phyloP scores from a whole-genome alignment of 352 stramenopile genomes.

The Phytophthora pinifolia region DNA sequence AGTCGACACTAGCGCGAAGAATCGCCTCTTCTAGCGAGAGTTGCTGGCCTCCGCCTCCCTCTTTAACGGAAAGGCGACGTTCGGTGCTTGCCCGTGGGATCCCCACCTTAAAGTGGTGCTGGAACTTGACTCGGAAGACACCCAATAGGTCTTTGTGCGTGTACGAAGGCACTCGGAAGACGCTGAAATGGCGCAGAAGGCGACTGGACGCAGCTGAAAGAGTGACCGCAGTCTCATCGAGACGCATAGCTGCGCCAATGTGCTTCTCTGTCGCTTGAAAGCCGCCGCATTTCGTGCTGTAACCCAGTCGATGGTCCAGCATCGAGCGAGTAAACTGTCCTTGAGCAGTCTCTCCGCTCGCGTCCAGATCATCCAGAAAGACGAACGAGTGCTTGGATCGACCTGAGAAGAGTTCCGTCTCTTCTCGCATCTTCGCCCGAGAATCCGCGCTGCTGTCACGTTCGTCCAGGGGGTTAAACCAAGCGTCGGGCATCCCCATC shows the following conservation, averaged over 20 bases:
- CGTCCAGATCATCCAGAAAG: constrained; percentile 58
- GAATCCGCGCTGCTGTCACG: constrained; percentile 3
- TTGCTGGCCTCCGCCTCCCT: constrained; percentile 11
- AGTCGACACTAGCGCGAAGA: constrained; percentile 55
- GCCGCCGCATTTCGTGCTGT: constrained; percentile 28
- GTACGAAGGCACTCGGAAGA: constrained; percentile 44
- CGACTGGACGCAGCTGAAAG: constrained; percentile 11
- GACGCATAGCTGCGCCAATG: constrained; percentile 42
- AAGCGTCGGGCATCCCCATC: constrained; percentile 38
- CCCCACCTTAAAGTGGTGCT: constrained; percentile 26
- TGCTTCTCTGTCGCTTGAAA: constrained; percentile 38
- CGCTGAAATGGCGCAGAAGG: constrained; percentile 51
- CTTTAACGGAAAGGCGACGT: constrained; percentile 8
- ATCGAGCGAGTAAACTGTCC: constrained; percentile 48
- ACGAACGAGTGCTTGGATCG: constrained; percentile 35
- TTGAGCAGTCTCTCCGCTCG: constrained; percentile 13
- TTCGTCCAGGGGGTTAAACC: constrained; percentile 34
- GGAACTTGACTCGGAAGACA: constrained; percentile 52
- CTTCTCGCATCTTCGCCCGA: constrained; percentile 34
- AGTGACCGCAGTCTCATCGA: constrained; percentile 2
- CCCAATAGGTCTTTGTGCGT: constrained; percentile 47
- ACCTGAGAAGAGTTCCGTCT: constrained; percentile 40
- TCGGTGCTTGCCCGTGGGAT: neutral
- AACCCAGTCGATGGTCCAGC: constrained; percentile 48
- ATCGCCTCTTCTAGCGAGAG: constrained; percentile 47